A percentile compares a stretch with the other conserved stretches of the same genome.
phyloP scores from a whole-genome alignment of 495 filamentous ascomycete species.

The Neohortaea acidophila region DNA sequence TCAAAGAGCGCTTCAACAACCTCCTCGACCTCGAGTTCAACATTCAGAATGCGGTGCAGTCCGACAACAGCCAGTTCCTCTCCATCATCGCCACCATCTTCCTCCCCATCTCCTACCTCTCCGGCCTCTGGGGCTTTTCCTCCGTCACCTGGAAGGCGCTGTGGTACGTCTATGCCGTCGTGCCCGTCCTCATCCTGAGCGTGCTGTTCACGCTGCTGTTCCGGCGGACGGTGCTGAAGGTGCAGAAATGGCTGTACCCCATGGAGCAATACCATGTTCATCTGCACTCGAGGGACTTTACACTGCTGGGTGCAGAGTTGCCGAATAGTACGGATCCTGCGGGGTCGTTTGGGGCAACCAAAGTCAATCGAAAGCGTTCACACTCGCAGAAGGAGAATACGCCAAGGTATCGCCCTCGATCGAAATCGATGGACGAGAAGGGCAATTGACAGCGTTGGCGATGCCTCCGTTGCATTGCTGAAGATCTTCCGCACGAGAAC shows the following conservation, averaged over 20 bases:
- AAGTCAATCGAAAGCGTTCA: too few species aligned
- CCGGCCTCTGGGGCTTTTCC: slow-evolving; percentile 15
- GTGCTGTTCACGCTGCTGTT: slow-evolving; percentile 9
- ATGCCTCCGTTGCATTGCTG: too few species aligned
- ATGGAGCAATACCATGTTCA: slow-evolving; percentile 2
- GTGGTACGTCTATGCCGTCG: slow-evolving; percentile 15
- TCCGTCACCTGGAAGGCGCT: slow-evolving; percentile 12
- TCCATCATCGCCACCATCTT: slow-evolving; percentile 18
- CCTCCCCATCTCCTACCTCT: slow-evolving; percentile 18
- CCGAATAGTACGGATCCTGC: slow-evolving; percentile 13
- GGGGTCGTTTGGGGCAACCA: too few species aligned
- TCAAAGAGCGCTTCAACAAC: slow-evolving; percentile 21
- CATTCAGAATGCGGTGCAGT: slow-evolving; percentile 15
- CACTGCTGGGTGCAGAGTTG: slow-evolving; percentile 18
- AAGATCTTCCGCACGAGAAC: too few species aligned
- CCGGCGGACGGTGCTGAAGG: slow-evolving; percentile 1
- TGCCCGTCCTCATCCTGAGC: slow-evolving; percentile 11
- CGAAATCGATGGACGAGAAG: too few species aligned
- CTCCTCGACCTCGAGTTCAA: slow-evolving; percentile 21
- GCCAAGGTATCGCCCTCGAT: too few species aligned
- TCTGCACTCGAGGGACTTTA: slow-evolving; percentile 14
- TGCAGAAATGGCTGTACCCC: slow-evolving; percentile 13
- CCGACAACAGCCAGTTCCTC: slow-evolving; percentile 14
- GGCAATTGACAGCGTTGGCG: too few species aligned
- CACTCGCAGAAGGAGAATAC: too few species aligned